Base-by-base conservation (phyloP, 2,329 filamentous ascomycete genomes). In the Hirsutella thompsonii region DNA sequence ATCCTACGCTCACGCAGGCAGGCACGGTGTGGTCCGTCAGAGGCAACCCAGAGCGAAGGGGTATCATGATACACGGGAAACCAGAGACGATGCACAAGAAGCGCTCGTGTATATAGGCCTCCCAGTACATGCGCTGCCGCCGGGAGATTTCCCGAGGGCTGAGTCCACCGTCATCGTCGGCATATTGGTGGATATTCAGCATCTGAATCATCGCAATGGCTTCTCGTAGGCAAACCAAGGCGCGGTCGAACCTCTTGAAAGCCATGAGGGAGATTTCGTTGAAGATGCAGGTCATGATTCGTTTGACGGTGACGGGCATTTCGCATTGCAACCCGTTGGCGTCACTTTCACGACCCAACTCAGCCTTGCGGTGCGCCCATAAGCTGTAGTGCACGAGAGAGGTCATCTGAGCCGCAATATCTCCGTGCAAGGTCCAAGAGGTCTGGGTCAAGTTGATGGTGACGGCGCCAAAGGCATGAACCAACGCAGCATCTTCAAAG, bases 21-120 rank as follows among this genome's bases (percentile, higher is more conserved):
- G 61, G 59, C 14, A 64, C 61, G 19, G 47, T 53, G 2, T 49
- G 41, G 44, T 66, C 63, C 9, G 48, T 29, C 2, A 51, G 36
- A 2, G 59, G 59, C 16, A 57, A 47, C 4, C 56, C 55, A 1
- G 52, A 52, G 14, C 47, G 42, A 6, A 65, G 55, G 1, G 60
- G 56, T 8, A 49, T 48, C 44, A 65, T 49, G 14, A 56, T 51
- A 21, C 58, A 57, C 2, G 62, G 59, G 5, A 65, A 65, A 35
- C 70, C 70, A 32, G 70, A 64, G 4, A 69, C 57, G 20, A 75
- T 66, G 28, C 67, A 67, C n/a, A 71, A 49, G 49, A 75, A 76
- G 14, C 73, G 65, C 49, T 52, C 49, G 40, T 51, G 49, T 20
- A 52, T 49, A 26, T 50, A 52, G 19, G 48, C 46, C 30, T 52